Conservation (phyloP, 441 rosid genomes). For the Manihot esculenta region DNA sequence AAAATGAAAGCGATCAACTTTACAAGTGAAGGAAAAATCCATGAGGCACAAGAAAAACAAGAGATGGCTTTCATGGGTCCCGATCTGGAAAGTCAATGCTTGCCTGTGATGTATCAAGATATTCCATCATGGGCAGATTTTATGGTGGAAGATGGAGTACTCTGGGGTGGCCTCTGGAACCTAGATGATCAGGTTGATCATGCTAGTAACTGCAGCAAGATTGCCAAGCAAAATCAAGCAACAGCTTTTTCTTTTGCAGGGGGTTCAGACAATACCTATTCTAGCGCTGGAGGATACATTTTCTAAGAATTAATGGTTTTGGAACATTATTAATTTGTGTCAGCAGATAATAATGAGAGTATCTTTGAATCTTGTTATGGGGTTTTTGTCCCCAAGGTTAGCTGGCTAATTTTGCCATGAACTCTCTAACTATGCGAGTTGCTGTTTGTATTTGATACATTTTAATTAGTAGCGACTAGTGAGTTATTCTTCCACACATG, state of each 20-base stretch:
- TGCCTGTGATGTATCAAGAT: slow-evolving; percentile 28
- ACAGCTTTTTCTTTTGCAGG: slow-evolving; percentile 19
- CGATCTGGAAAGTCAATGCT: slow-evolving; percentile 28
- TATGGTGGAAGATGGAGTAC: slow-evolving; percentile 35
- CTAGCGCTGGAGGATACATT: slow-evolving; percentile 27
- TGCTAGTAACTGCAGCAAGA: slow-evolving; percentile 29
- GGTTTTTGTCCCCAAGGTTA: too few species aligned
- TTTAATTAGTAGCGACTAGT: neutral
- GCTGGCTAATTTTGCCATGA: too few species aligned
- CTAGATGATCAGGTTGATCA: slow-evolving; percentile 30
- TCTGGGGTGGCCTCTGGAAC: slow-evolving; percentile 61
- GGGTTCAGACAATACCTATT: slow-evolving; percentile 10
- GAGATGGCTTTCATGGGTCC: slow-evolving; percentile 27
- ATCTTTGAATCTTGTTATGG: neutral
- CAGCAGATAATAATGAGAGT: neutral
- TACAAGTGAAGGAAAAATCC: neutral
- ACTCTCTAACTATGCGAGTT: too few species aligned
- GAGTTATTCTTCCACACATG: too few species aligned
- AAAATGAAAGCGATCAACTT: slow-evolving; percentile 9
- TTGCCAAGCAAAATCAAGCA: slow-evolving; percentile 32
- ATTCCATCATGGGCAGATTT: slow-evolving; percentile 30
- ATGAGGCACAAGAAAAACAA: slow-evolving; percentile 16
- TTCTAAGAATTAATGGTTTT: slow-evolving; percentile 15
- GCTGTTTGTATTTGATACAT: neutral
- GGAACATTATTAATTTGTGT: neutral